A percentile compares a stretch with the other conserved stretches of the same genome.
Conservation (phyloP, 441 rosid species). For the Dalechampia spathulata region DNA sequence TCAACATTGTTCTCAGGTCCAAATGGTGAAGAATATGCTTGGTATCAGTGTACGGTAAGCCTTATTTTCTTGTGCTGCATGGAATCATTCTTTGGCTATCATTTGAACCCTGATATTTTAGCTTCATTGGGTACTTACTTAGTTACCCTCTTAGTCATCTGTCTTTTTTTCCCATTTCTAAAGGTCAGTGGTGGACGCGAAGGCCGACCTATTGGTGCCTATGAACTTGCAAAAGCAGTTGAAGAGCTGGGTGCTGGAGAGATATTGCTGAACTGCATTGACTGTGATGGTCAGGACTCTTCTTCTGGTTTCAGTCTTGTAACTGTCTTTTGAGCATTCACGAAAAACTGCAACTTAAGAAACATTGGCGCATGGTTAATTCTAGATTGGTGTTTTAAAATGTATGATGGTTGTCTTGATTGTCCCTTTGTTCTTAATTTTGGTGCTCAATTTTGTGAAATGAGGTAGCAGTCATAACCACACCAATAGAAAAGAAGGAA, state of each 20-base stretch:
- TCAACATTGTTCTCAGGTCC: slow-evolving; percentile 55
- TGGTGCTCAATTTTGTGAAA: no score
- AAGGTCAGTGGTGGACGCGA: slow-evolving; percentile 97
- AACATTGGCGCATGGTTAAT: background rate
- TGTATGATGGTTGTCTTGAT: no score
- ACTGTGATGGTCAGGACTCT: slow-evolving; percentile 66
- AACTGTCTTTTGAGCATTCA: background rate
- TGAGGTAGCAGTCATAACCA: no score
- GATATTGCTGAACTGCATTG: slow-evolving; percentile 88
- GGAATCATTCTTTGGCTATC: background rate
- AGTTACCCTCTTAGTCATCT: background rate
- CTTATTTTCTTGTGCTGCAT: slow-evolving; percentile 7
- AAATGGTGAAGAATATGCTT: slow-evolving; percentile 86
- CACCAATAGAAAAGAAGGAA: no score
- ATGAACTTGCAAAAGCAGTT: slow-evolving; percentile 94
- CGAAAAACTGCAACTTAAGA: background rate
- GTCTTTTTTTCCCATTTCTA: background rate
- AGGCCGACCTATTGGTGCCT: slow-evolving; percentile 94
- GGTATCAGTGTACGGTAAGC: slow-evolving; percentile 98
- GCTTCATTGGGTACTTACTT: background rate
- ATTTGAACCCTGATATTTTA: background rate
- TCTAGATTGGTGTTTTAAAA: no score
- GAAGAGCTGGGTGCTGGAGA: slow-evolving; percentile 98
- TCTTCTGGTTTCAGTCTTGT: background rate
- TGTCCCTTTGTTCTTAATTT: no score